A percentile compares a stretch with the other conserved stretches of the same genome.
These are phyloP conservation scores for Rhodomyrtus tomentosa DNA, from an alignment of 345 rosid genomes.

Conservation along the genomic window DNA sequence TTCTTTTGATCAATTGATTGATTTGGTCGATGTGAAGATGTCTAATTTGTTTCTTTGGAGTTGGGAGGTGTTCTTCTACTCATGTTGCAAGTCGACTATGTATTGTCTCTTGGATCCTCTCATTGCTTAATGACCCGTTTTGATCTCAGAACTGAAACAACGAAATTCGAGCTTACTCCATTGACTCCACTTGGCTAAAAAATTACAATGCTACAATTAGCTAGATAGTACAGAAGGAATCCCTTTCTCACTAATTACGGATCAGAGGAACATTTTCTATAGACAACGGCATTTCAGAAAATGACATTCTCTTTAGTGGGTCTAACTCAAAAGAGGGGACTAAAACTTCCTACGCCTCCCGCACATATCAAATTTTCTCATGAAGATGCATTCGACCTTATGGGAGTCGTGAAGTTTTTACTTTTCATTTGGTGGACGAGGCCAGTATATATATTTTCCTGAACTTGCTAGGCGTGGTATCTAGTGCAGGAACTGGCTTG, in stretches of 20 bases:
- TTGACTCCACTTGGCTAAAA: neutral
- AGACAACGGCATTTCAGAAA: neutral
- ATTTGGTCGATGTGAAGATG: neutral
- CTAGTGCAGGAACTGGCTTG: constrained; percentile 94
- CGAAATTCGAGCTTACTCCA: neutral
- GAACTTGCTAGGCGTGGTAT: neutral
- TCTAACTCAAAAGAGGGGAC: neutral
- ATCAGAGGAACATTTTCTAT: neutral
- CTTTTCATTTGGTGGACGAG: neutral
- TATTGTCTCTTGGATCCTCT: neutral
- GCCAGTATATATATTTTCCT: neutral
- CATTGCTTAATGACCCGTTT: neutral
- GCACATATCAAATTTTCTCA: neutral
- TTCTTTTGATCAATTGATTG: neutral
- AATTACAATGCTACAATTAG: neutral
- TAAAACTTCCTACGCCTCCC: neutral
- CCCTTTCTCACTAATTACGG: neutral
- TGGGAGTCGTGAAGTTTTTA: neutral
- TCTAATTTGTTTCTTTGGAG: neutral
- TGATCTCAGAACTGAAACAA: neutral
- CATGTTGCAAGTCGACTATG: neutral
- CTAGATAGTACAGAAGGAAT: neutral
- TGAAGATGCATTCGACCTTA: neutral
- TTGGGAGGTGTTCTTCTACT: neutral
- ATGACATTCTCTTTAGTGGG: neutral